Conservation (phyloP, 768 basidiomycete species). For the Russula foetens region DNA sequence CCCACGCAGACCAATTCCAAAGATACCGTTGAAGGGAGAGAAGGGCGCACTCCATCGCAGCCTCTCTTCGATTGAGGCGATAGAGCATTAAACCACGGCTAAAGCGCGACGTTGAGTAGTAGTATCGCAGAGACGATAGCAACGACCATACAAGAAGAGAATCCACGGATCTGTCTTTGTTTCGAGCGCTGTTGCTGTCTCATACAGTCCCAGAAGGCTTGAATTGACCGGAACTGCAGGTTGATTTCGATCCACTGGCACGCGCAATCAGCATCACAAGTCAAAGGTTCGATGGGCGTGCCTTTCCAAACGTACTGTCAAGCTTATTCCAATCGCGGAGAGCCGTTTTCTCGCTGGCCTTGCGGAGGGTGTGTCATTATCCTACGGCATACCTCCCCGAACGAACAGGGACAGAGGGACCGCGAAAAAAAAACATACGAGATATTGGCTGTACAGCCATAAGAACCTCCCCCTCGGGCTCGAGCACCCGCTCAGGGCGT, state of each 20-base stretch:
- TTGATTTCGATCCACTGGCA: slow-evolving; percentile 61
- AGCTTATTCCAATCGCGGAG: slow-evolving; percentile 81
- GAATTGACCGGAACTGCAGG: slow-evolving; percentile 59
- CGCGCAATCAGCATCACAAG: not conserved
- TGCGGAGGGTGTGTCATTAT: not conserved
- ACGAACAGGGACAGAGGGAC: too few relatives aligned
- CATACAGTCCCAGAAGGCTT: slow-evolving; percentile 49
- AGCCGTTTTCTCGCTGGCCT: slow-evolving; percentile 81
- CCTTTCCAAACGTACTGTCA: slow-evolving; percentile 43
- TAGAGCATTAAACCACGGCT: slow-evolving; percentile 83
- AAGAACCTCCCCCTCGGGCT: slow-evolving; percentile 73
- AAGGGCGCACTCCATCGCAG: slow-evolving; percentile 77
- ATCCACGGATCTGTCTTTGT: slow-evolving; percentile 70
- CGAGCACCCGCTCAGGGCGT: slow-evolving; percentile 53
- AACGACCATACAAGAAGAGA: slow-evolving; percentile 55
- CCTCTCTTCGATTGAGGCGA: slow-evolving; percentile 69
- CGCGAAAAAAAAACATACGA: slow-evolving; percentile 47
- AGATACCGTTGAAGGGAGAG: slow-evolving; percentile 36
- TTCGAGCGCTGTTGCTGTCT: slow-evolving; percentile 34
- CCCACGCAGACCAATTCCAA: slow-evolving; percentile 20
- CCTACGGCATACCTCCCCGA: not conserved
- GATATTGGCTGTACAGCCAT: slow-evolving; percentile 69
- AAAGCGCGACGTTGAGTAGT: slow-evolving; percentile 9
- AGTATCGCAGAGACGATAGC: not conserved
- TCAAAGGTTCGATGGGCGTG: not conserved